Percentiles rank a stretch among this genome's conserved stretches.
Evolutionary conservation across 179 eudicot species (phyloP).

Genomic region (Monotropa hypopitys): DNA sequence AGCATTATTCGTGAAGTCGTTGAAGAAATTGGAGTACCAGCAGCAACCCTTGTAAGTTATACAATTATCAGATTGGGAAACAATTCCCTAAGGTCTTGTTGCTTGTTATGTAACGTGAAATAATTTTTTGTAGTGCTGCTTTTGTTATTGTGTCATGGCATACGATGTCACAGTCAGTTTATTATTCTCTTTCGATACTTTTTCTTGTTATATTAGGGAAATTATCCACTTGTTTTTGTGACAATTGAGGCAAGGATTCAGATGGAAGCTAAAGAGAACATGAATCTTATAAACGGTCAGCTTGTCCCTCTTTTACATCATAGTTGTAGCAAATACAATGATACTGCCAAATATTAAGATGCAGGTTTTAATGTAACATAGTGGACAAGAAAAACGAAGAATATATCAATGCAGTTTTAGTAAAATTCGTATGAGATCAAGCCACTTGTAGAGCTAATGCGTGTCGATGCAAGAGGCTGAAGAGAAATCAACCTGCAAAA

Average conservation of each 20-base stretch:
- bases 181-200: not conserved
- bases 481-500: not conserved
- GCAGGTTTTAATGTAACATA: not conserved
- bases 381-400: not conserved
- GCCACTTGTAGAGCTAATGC: not conserved
- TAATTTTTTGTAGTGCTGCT: not conserved
- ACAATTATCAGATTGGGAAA: conserved; percentile 3
- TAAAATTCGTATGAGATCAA: not conserved
- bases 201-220: not conserved
- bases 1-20: conserved; percentile 86
- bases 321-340: not conserved
- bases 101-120: not conserved
- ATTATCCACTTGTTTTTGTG: not conserved
- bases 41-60: conserved; percentile 48
- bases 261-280: not conserved
- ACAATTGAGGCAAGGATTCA: not conserved
- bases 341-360: not conserved
- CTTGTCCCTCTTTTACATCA: not conserved
- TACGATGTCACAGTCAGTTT: not conserved
- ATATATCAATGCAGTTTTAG: not conserved
- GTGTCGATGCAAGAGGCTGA: not conserved
- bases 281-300: not conserved
- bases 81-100: not conserved
- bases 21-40: conserved; percentile 88
- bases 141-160: not conserved